phyloP scores from a whole-genome alignment of 192 early-diverging fungal genomes.

The Oehlia diaphana region DNA sequence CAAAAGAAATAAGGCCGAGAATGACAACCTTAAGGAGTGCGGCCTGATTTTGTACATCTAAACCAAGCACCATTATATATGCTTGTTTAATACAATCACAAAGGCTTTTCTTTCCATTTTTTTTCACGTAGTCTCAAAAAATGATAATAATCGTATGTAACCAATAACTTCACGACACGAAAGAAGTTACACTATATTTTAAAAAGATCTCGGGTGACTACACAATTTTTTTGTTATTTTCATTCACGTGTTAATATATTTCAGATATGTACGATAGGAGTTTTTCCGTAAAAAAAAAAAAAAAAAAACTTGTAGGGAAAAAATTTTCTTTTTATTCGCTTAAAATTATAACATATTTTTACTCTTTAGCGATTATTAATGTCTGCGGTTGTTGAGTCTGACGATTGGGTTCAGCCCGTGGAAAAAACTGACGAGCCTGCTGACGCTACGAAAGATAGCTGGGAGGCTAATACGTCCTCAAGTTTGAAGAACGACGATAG shows the following conservation, averaged over 20 bases:
- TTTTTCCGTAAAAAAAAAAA: too few relatives aligned
- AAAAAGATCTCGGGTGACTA: too few relatives aligned
- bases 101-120: background rate
- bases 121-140: too few relatives aligned
- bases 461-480: background rate
- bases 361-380: too few relatives aligned
- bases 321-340: too few relatives aligned
- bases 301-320: too few relatives aligned
- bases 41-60: constrained; percentile 43
- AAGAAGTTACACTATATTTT: background rate
- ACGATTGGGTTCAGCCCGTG: too few relatives aligned
- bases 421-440: background rate
- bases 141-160: background rate
- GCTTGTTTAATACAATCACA: background rate
- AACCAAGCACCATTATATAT: constrained; percentile 24
- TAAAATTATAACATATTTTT: too few relatives aligned
- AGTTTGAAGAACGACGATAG: background rate
- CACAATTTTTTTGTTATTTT: too few relatives aligned
- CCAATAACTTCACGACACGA: background rate
- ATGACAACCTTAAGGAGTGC: constrained; percentile 82
- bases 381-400: too few relatives aligned
- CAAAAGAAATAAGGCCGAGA: constrained; percentile 81
- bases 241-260: too few relatives aligned
- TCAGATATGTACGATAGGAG: too few relatives aligned
- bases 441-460: background rate